Percentiles rank a stretch among this genome's conserved stretches.
Evolutionary conservation across 495 filamentous ascomycete species (phyloP).

Genomic region (Podospora tetraspora): DNA sequence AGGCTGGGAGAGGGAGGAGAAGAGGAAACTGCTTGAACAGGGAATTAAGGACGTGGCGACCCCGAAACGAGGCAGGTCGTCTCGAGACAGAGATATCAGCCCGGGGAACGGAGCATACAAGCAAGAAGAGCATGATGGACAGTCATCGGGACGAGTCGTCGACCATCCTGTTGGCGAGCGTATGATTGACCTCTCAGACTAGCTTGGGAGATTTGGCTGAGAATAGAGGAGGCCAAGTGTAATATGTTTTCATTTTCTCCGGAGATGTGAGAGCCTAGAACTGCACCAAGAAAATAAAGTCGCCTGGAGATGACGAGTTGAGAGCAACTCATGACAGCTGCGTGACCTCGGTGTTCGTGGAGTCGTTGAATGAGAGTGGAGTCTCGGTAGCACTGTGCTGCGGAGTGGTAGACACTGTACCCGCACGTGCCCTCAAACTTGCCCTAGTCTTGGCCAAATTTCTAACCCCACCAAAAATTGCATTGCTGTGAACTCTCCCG

Average conservation of each 20-base stretch:
- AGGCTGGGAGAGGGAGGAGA: conserved; percentile 19
- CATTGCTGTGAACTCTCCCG: conserved; percentile 22
- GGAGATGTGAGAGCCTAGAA: no score
- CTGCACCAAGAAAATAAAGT: not conserved
- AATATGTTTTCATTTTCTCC: not conserved
- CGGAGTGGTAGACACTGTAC: not conserved
- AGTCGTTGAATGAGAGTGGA: not conserved
- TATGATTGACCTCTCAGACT: not conserved
- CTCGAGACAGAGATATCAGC: not conserved
- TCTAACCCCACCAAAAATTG: conserved; percentile 34
- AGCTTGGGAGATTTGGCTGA: not conserved
- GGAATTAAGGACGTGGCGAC: not conserved
- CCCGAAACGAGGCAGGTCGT: not conserved
- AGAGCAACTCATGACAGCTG: not conserved
- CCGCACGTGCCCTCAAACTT: conserved; percentile 9
- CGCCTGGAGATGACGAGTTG: not conserved
- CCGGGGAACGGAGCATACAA: not conserved
- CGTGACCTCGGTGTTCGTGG: not conserved
- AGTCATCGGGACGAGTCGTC: not conserved
- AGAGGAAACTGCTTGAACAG: conserved; percentile 5
- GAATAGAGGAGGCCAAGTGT: not conserved
- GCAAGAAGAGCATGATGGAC: not conserved
- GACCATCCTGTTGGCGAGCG: not conserved
- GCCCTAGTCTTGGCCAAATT: conserved; percentile 18
- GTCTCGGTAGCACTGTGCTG: not conserved